Evolutionary conservation across 495 filamentous ascomycete species (phyloP).

Genomic region (Neurospora sublineolata): DNA sequence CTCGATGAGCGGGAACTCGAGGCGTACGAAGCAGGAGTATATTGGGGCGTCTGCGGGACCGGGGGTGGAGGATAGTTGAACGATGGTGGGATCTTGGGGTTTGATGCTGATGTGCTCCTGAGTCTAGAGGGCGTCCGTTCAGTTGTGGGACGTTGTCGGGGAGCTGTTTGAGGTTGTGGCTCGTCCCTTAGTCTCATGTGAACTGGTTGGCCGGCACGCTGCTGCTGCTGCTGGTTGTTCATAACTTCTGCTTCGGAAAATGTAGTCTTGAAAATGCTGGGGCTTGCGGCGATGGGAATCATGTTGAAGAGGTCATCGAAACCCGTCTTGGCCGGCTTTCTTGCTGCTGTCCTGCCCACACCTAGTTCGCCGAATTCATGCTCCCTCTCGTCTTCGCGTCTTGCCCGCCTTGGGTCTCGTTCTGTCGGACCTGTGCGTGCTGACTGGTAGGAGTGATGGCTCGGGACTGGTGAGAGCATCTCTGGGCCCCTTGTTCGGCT

Average conservation of each 20-base stretch:
- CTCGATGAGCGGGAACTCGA: not conserved
- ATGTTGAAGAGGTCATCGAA: not conserved
- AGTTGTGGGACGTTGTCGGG: slow-evolving; percentile 37
- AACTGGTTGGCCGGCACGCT: slow-evolving; percentile 1
- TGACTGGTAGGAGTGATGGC: not conserved
- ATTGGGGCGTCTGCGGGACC: not conserved
- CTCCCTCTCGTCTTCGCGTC: not conserved
- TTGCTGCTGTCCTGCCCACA: not conserved
- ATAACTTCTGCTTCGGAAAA: slow-evolving; percentile 2
- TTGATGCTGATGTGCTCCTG: slow-evolving; percentile 33
- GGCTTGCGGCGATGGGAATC: slow-evolving; percentile 20
- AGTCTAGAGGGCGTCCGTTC: slow-evolving; percentile 39
- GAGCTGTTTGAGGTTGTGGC: slow-evolving; percentile 30
- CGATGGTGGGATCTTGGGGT: not conserved
- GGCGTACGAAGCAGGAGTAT: not conserved
- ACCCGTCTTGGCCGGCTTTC: not conserved
- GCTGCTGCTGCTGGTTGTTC: not conserved
- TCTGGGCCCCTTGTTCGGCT: slow-evolving; percentile 3
- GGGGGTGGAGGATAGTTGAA: not conserved
- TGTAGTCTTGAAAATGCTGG: slow-evolving; percentile 14
- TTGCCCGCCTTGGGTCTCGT: not conserved
- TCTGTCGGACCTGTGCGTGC: not conserved
- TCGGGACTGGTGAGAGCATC: not conserved
- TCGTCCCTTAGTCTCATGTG: slow-evolving; percentile 9
- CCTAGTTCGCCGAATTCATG: not conserved